Conservation (phyloP, 2,329 filamentous ascomycete species). For the Alternaria angustiovoidea region DNA sequence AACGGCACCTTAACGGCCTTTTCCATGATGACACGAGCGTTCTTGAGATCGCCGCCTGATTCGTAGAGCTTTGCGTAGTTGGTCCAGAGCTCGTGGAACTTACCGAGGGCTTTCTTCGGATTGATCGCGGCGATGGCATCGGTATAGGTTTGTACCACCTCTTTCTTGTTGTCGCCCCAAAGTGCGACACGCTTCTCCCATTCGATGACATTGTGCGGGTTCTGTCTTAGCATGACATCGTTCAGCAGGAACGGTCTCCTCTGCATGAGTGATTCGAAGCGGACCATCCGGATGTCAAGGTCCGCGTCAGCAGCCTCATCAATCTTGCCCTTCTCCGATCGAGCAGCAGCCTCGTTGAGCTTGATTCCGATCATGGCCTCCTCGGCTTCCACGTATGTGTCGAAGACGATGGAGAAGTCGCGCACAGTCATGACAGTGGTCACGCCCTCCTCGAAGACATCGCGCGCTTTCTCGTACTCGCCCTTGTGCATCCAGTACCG, state of each 20-base stretch:
- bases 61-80: conserved; percentile 99
- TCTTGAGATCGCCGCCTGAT: conserved; percentile 80
- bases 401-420: conserved; percentile 95
- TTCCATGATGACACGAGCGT: conserved; percentile 91
- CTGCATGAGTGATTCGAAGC: conserved; percentile 98
- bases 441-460: conserved; percentile 94
- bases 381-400: conserved; percentile 95
- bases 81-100: conserved; percentile 94
- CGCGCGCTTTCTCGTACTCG: conserved; percentile 89
- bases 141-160: conserved; percentile 94
- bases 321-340: conserved; percentile 78
- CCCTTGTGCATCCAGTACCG: conserved; percentile 96
- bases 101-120: conserved; percentile 91
- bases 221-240: conserved; percentile 92
- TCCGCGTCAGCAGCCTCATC: conserved; percentile 92
- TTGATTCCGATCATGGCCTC: conserved; percentile 91
- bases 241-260: conserved; percentile 94
- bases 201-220: conserved; percentile 93
- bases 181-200: conserved; percentile 97
- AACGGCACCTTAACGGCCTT: conserved; percentile 98
- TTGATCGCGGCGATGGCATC: conserved; percentile 91
- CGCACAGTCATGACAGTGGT: conserved; percentile 98
- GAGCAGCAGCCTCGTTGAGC: conserved; percentile 84
- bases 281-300: conserved; percentile 94
- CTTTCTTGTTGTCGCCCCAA: conserved; percentile 91